Evolutionary conservation across 2,329 filamentous ascomycete species (phyloP).

Genomic region (Aspergillus sp.): DNA sequence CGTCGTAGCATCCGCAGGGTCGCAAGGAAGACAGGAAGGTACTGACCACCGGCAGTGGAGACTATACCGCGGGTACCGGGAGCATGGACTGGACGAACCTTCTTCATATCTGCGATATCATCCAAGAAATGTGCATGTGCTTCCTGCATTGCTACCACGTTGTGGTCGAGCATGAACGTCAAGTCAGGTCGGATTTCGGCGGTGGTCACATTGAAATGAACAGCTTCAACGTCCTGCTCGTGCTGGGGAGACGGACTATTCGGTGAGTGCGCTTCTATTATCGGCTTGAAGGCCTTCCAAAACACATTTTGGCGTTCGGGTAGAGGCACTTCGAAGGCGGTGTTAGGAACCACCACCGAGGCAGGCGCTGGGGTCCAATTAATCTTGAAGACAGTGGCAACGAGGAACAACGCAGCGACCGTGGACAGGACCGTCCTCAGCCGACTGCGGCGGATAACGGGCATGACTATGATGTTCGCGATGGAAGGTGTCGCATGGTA

Average conservation of each 20-base stretch:
- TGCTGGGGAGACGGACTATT: conserved; percentile 31
- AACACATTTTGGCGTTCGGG: conserved; percentile 37
- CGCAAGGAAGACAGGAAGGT: conserved; percentile 52
- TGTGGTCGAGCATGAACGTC: conserved; percentile 33
- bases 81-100: conserved; percentile 35
- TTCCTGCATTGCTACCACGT: conserved; percentile 35
- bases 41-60: conserved; percentile 49
- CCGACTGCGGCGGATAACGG: conserved; percentile 28
- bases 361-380: conserved; percentile 36
- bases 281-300: conserved; percentile 37
- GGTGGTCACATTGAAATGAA: conserved; percentile 31
- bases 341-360: conserved; percentile 30
- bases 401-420: conserved; percentile 28
- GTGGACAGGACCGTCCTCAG: conserved; percentile 30
- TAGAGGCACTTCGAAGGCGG: conserved; percentile 35
- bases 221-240: conserved; percentile 21
- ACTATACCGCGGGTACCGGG: conserved; percentile 50
- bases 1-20: conserved; percentile 54
- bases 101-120: conserved; percentile 29
- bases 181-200: conserved; percentile 35
- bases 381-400: conserved; percentile 35
- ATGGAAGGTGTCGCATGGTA: neutral
- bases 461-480: conserved; percentile 19
- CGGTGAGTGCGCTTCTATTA: conserved; percentile 34
- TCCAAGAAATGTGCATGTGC: conserved; percentile 44